A percentile compares a stretch with the other conserved stretches of the same genome.
phyloP scores from a whole-genome alignment of 1,139 yeast genomes.

The Williopsis jadinii region DNA sequence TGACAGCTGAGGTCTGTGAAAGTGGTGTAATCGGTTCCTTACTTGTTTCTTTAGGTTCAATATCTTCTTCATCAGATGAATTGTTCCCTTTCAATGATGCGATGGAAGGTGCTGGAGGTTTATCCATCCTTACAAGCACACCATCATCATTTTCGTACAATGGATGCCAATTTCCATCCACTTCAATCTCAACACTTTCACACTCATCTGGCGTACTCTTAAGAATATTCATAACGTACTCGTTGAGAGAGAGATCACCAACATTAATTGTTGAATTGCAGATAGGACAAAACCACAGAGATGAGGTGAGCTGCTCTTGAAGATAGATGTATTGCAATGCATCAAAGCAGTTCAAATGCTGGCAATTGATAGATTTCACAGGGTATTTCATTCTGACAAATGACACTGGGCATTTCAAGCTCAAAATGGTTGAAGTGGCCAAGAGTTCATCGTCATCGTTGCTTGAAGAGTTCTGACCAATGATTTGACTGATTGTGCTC shows the following conservation, averaged over 20 bases:
- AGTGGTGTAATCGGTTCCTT: background rate
- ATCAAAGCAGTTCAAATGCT: slow-evolving; percentile 71
- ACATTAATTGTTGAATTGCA: slow-evolving; percentile 41
- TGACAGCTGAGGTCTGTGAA: background rate
- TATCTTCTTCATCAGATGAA: background rate
- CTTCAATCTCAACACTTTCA: slow-evolving; percentile 47
- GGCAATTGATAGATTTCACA: slow-evolving; percentile 49
- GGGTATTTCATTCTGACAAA: slow-evolving; percentile 57
- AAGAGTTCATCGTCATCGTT: slow-evolving; percentile 46
- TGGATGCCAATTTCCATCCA: slow-evolving; percentile 54
- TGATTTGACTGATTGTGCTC: slow-evolving; percentile 39
- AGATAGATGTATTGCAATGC: slow-evolving; percentile 50
- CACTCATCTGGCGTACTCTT: slow-evolving; percentile 36
- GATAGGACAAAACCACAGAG: slow-evolving; percentile 56
- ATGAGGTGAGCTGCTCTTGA: slow-evolving; percentile 52
- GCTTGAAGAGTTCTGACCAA: slow-evolving; percentile 21
- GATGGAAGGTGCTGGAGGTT: background rate
- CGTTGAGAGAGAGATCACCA: slow-evolving; percentile 53
- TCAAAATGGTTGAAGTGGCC: slow-evolving; percentile 48
- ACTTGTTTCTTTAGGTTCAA: background rate
- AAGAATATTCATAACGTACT: slow-evolving; percentile 49
- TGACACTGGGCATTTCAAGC: slow-evolving; percentile 60
- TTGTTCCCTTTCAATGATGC: background rate
- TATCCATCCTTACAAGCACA: slow-evolving; percentile 1
- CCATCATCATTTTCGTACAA: slow-evolving; percentile 27